Percentiles rank a stretch among this genome's conserved stretches.
phyloP scores from a whole-genome alignment of 2,329 filamentous ascomycete species.

The Neobulgaria alba region DNA sequence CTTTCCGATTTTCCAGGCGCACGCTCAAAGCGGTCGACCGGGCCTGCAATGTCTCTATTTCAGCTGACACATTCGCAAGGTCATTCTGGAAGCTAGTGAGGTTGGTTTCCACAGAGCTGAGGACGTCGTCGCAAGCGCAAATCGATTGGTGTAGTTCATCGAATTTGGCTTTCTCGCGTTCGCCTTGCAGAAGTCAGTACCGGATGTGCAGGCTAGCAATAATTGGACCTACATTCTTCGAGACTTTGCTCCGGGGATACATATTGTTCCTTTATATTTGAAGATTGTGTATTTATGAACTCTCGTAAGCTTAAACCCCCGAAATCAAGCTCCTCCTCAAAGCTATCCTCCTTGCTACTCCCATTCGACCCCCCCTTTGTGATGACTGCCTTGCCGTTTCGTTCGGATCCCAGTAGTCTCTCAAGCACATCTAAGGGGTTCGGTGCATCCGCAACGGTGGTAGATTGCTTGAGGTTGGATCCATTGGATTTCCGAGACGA shows the following conservation, averaged over 20 bases:
- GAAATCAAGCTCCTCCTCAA: constrained; percentile 66
- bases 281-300: constrained; percentile 13
- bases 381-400: constrained; percentile 11
- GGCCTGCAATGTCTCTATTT: constrained; percentile 88
- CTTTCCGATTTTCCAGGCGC: constrained; percentile 78
- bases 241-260: constrained; percentile 50
- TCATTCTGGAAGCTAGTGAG: constrained; percentile 90
- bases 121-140: constrained; percentile 80
- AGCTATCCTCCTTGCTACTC: constrained; percentile 34
- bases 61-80: constrained; percentile 81
- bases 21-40: constrained; percentile 77
- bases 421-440: constrained; percentile 67
- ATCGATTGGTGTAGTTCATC: constrained; percentile 89
- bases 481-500: constrained; percentile 58
- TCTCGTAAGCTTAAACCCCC: constrained; percentile 66
- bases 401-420: constrained; percentile 24
- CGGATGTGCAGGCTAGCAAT: constrained; percentile 6
- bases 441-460: constrained; percentile 42
- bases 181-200: constrained; percentile 41
- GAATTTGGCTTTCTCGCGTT: constrained; percentile 74
- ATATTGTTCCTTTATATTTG: constrained; percentile 9
- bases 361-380: constrained; percentile 6
- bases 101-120: constrained; percentile 88
- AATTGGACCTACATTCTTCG: constrained; percentile 58
- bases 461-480: constrained; percentile 54